Percentiles rank a stretch among this genome's conserved stretches.
Evolutionary conservation across 208 protist genomes (phyloP).

Genomic region (Acanthamoeba castellanii): DNA sequence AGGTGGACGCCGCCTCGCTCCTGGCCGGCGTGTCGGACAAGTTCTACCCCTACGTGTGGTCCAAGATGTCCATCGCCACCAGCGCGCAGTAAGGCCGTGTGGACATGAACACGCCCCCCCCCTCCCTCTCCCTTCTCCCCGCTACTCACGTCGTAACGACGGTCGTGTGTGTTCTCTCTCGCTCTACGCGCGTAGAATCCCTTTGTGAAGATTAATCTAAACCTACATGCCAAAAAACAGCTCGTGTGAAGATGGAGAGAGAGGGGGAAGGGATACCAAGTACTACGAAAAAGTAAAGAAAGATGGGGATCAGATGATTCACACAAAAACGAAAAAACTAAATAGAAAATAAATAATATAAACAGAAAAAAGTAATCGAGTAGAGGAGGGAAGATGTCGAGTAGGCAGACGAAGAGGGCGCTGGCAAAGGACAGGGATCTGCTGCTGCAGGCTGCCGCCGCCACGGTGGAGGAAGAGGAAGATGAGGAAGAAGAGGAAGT

Average conservation of each 20-base stretch:
- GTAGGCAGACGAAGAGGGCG: conserved; percentile 29
- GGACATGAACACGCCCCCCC: not conserved
- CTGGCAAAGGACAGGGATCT: conserved; percentile 36
- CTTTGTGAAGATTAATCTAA: no score
- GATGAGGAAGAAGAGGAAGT: conserved; percentile 24
- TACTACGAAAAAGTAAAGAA: not conserved
- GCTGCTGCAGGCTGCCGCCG: not conserved
- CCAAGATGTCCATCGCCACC: conserved; percentile 40
- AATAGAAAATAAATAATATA: not conserved
- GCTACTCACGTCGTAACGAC: no score
- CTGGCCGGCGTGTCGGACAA: conserved; percentile 69
- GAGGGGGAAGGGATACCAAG: not conserved
- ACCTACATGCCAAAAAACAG: no score
- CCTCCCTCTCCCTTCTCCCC: not conserved
- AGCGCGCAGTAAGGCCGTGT: not conserved
- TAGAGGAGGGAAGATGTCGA: conserved; percentile 11
- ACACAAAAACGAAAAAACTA: not conserved
- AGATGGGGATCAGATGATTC: not conserved
- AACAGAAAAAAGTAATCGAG: not conserved
- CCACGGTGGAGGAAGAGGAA: not conserved
- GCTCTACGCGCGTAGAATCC: no score
- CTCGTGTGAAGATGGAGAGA: no score
- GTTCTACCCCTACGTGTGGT: conserved; percentile 85
- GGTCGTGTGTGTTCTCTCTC: no score
- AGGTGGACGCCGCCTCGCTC: conserved; percentile 16